phyloP scores from a whole-genome alignment of 139 green algal species.

The Choricystis sp. region DNA sequence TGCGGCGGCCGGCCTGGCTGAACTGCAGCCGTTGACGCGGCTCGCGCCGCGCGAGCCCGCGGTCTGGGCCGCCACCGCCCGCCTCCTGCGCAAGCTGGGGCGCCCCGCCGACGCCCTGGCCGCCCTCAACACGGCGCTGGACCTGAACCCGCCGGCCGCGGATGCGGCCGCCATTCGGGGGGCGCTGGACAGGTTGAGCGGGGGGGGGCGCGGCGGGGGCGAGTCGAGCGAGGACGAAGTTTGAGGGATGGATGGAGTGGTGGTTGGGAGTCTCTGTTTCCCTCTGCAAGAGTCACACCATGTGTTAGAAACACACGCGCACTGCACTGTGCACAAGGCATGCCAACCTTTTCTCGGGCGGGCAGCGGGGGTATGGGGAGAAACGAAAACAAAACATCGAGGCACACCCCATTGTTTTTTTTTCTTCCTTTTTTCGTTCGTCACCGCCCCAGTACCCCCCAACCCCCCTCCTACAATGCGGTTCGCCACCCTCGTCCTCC shows the following conservation, averaged over 20 bases:
- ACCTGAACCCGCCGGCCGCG: conserved; percentile 56
- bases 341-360: too few species aligned
- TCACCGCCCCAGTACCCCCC: not conserved
- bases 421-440: not conserved
- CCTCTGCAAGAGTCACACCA: not conserved
- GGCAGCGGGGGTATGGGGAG: too few species aligned
- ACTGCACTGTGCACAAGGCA: too few species aligned
- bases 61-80: conserved; percentile 82
- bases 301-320: not conserved
- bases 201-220: conserved; percentile 4
- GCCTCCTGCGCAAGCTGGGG: conserved; percentile 56
- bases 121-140: conserved; percentile 53
- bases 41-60: conserved; percentile 66
- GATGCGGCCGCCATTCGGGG: conserved; percentile 75
- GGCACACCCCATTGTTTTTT: not conserved
- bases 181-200: conserved; percentile 64
- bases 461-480: too few species aligned
- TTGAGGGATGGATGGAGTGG: too few species aligned
- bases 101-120: conserved; percentile 49
- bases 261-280: too few species aligned
- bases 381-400: too few species aligned
- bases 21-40: conserved; percentile 50
- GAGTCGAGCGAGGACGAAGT: conserved; percentile 25
- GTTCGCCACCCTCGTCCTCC: not conserved
- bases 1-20: conserved; percentile 42